These are phyloP conservation scores for Aspergillus aculeatinus DNA, from an alignment of 2,329 filamentous ascomycete genomes.

Conservation along the genomic window DNA sequence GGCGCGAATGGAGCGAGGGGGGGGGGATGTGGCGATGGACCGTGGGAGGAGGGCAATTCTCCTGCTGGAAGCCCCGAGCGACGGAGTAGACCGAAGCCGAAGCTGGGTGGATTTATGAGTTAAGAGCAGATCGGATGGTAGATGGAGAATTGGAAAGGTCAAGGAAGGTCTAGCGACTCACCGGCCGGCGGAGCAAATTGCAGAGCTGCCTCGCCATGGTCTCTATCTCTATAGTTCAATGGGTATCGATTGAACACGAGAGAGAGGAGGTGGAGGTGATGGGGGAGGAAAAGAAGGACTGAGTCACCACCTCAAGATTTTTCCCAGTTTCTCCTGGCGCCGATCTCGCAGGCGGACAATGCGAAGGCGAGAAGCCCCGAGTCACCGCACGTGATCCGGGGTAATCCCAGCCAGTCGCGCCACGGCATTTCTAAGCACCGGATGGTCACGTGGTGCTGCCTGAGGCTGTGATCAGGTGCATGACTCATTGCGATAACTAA, in stretches of 20 bases:
- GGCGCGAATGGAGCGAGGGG: neutral
- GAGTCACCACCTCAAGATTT: neutral
- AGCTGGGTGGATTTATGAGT: neutral
- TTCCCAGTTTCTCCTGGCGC: neutral
- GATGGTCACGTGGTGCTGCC: neutral
- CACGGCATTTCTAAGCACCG: neutral
- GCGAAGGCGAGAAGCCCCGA: neutral
- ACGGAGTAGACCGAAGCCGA: neutral
- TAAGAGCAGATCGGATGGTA: neutral
- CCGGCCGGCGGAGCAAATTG: neutral
- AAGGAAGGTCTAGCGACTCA: neutral
- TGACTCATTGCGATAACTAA: too few relatives aligned
- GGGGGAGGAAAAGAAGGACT: neutral
- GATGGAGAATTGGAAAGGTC: neutral
- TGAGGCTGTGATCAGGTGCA: neutral
- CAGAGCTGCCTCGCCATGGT: neutral
- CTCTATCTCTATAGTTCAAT: neutral
- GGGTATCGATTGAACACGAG: neutral
- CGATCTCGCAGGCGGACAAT: neutral
- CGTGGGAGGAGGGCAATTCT: neutral
- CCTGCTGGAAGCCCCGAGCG: neutral
- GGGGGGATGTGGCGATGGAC: neutral
- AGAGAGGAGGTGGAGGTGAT: neutral
- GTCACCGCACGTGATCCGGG: neutral
- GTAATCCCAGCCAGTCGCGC: neutral